Evolutionary conservation across 257 asterid species (phyloP), one percentile per base, ranked within the genome.

Genomic region (Anisodus acutangulus): DNA sequence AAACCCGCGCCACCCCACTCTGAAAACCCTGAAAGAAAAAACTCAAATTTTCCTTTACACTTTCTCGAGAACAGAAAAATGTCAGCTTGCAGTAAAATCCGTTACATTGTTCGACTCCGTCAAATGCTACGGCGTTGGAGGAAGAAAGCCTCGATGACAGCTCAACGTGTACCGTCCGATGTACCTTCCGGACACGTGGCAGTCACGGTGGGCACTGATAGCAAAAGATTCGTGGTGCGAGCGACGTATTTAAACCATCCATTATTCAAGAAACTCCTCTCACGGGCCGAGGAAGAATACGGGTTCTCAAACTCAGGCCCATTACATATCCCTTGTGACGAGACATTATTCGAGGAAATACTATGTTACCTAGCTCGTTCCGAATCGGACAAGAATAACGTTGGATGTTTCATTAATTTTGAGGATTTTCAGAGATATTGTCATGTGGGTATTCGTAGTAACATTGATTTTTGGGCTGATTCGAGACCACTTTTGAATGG

Each of bases 171-270:
- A 3, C 91, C 93, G 2, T 84, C 91, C 3, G 95, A 90, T 84
- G 97, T 93, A n/a, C 97, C 97, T 0, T 83, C 93, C 0, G 97
- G 97, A 7, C 94, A 93, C 85, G 90, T 93, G 86, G 95, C 92
- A 2, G 91, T 93, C 41, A 88, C 89, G 0, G 97, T 93, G 0
- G 97, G 97, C 8, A 59, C 90, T 3, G 85, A 45, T 55, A 55
- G 83, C 31, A 88, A 85, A 37, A 41, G 97, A 54, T 93, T 87
- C 67, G 93, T 93, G 3, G 91, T 93, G 74, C 93, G 91, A 2
- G 83, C 97, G 1, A 49, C 90, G 1, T 88, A 90, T 71, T 66
- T 93, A 9, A 93, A 93, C 89, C 95, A 93, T 78, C 97, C 97
- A 12, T 45, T 90, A 66, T 93, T 93, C 88, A 84, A 82, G 88